Percentiles rank a stretch among this genome's conserved stretches.
These are phyloP conservation scores for Pleurotus cornucopiae DNA, from an alignment of 768 basidiomycete species.

Conservation along the genomic window DNA sequence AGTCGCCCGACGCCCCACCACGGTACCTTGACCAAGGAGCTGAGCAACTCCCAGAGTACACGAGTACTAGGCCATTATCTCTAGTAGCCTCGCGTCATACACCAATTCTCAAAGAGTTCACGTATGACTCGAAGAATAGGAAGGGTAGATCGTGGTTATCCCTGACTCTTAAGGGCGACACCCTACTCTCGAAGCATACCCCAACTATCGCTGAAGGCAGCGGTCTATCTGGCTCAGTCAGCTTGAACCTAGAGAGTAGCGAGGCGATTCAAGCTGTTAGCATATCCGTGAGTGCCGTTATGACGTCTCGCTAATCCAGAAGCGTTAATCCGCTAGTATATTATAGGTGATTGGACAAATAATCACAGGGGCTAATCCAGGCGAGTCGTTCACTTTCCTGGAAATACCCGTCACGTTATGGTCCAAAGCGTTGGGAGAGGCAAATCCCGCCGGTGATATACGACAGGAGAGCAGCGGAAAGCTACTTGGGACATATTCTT, in stretches of 20 bases:
- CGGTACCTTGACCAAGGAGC: background rate
- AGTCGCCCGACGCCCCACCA: background rate
- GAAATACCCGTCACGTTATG: constrained; percentile 30
- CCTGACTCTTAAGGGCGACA: background rate
- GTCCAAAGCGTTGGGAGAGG: constrained; percentile 29
- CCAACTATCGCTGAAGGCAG: constrained; percentile 33
- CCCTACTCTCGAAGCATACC: constrained; percentile 15
- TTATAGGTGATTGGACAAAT: constrained; percentile 32
- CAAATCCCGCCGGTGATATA: constrained; percentile 13
- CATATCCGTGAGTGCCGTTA: constrained; percentile 38
- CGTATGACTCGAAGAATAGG: constrained; percentile 4
- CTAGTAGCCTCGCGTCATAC: background rate
- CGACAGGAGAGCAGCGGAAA: constrained; percentile 18
- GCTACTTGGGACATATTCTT: constrained; percentile 30
- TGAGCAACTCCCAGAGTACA: constrained; percentile 1
- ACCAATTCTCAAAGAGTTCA: background rate
- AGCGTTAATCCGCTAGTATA: background rate
- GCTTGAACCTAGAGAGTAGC: constrained; percentile 28
- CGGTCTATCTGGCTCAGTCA: constrained; percentile 29
- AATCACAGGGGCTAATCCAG: constrained; percentile 31
- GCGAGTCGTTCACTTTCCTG: constrained; percentile 29
- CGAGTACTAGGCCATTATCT: background rate
- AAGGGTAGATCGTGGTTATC: constrained; percentile 3
- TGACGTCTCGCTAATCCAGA: background rate
- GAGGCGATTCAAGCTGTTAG: constrained; percentile 45